Conservation (phyloP, 2,329 filamentous ascomycete genomes). For the Paecilomyces niveus region DNA sequence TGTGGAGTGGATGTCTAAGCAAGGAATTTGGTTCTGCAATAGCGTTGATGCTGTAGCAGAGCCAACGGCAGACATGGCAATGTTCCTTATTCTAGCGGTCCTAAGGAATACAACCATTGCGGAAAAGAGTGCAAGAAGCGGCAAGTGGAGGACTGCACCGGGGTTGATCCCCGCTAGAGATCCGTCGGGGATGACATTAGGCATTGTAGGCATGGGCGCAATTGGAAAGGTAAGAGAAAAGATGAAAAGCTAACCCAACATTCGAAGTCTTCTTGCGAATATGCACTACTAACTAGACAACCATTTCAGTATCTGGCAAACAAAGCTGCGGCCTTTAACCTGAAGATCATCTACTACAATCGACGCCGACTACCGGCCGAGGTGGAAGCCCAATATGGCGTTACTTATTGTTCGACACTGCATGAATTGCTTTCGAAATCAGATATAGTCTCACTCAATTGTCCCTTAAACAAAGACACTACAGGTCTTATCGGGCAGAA, state of each 20-base stretch:
- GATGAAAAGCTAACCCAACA: neutral
- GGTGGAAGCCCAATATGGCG: constrained; percentile 28
- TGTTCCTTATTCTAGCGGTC: constrained; percentile 42
- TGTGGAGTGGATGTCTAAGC: constrained; percentile 35
- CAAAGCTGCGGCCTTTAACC: constrained; percentile 36
- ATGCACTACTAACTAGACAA: neutral
- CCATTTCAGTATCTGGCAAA: constrained; percentile 27
- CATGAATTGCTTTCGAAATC: constrained; percentile 33
- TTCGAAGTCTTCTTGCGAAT: neutral
- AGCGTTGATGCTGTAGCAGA: constrained; percentile 47
- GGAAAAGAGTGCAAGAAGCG: constrained; percentile 30
- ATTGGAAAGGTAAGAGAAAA: constrained; percentile 35
- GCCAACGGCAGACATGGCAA: constrained; percentile 46
- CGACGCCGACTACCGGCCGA: constrained; percentile 26
- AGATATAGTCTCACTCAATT: constrained; percentile 43
- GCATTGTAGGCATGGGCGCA: constrained; percentile 43
- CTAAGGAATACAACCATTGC: constrained; percentile 40
- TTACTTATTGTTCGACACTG: constrained; percentile 31
- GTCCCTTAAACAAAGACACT: constrained; percentile 38
- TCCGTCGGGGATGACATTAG: constrained; percentile 39
- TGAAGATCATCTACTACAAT: constrained; percentile 41
- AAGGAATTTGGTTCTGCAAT: constrained; percentile 49
- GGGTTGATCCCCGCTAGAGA: constrained; percentile 32
- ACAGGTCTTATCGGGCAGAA: constrained; percentile 31
- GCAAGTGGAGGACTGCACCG: constrained; percentile 27